phyloP scores from a whole-genome alignment of 116 monocot species.

The Trichopus zeylanicus region DNA sequence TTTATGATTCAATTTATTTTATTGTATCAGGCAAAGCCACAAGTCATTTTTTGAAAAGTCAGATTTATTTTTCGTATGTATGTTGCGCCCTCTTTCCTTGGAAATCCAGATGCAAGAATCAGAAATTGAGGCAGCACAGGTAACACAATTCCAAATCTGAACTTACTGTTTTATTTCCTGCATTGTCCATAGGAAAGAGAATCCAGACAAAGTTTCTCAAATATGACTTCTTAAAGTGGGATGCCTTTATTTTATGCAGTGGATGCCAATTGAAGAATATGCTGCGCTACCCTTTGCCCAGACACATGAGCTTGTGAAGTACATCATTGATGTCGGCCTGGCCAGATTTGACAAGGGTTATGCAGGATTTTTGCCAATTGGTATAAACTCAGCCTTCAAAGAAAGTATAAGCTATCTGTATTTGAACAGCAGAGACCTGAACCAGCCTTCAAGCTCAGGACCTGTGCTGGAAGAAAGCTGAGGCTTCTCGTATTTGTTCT shows the following conservation, averaged over 20 bases:
- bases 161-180: background rate
- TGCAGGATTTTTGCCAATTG: constrained; percentile 38
- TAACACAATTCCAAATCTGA: constrained; percentile 16
- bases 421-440: constrained; percentile 32
- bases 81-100: constrained; percentile 63
- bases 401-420: constrained; percentile 22
- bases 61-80: constrained; percentile 87
- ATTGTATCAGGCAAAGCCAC: constrained; percentile 69
- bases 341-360: constrained; percentile 35
- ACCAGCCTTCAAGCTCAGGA: constrained; percentile 13
- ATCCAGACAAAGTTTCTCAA: no score
- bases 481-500: background rate
- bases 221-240: no score
- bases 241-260: constrained; percentile 28
- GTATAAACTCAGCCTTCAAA: constrained; percentile 25
- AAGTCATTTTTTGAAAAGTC: constrained; percentile 86
- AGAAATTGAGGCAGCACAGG: constrained; percentile 87
- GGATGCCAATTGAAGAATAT: constrained; percentile 60
- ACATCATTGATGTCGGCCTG: constrained; percentile 36
- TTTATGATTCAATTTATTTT: background rate
- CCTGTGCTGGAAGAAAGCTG: background rate
- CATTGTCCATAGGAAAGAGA: no score
- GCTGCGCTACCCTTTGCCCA: constrained; percentile 39
- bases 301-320: constrained; percentile 47
- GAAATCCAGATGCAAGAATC: constrained; percentile 82